Base-by-base conservation (phyloP, 2,329 filamentous ascomycete genomes). In the Microsporum audouinii region DNA sequence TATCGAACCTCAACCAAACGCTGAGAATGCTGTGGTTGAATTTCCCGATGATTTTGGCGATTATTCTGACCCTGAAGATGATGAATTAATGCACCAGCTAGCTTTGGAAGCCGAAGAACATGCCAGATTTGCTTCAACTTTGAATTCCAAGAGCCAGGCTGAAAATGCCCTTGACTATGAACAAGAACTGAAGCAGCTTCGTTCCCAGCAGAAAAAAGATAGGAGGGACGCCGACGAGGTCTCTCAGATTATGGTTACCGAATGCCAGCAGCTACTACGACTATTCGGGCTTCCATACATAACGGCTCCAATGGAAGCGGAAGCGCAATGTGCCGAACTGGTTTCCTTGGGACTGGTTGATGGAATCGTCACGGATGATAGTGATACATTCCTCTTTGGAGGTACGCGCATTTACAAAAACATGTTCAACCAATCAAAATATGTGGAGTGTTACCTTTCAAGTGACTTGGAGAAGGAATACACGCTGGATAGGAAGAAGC, bases 351-450 rank as follows among this genome's bases (percentile, higher is more conserved):
- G 90, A 0, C 83, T 97, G 0, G 95, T 99, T 6, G 95, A 99
- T 71, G 94, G 95, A 10, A 96, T 99, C 64, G 91, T 99, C 34
- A 99, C 95, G 0, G 94, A 99, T 69, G 94, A 99, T 71, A 95
- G 88, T 2, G 94, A 99, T 77, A 95, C 87, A 0, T 99, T 99
- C 70, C 82, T 99, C 0, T 99, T 99, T 72, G 95, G 94, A 17
- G 95, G 94, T 41, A 99, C 91, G 0, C 82, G 92, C 17, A 88
- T 99, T 27, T 99, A 99, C 80, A 99, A 99, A 74, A 99, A 99
- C 78, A 95, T 99, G 91, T 99, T 99, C 80, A 99, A 96, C 74
- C 87, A 90, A 68, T 94, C 94, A 73, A 99, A 99, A 72, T 95
- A 90, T 68, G 94, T 99, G 47, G 94, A 99, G 76, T 97, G 94